Evolutionary conservation across 805 yeast species (phyloP), one percentile per base, ranked within the genome.

Genomic region (Yamadazyma scolyti): DNA sequence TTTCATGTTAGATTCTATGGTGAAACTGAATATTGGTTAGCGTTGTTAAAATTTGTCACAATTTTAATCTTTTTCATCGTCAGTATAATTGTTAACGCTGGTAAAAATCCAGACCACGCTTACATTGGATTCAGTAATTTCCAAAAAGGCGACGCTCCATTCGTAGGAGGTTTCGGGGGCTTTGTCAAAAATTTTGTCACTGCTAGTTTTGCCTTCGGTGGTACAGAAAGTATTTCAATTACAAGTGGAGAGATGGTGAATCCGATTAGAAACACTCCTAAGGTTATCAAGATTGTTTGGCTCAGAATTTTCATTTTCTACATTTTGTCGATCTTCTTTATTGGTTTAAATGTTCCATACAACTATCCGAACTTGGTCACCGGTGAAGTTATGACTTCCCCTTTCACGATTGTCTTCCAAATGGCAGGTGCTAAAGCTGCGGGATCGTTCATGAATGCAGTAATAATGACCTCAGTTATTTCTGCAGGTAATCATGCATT

Each of bases 401-500:
- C 71, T 9, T 65, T 64, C 41, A 66, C 68, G 16, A 56, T 65
- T 41, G 65, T 64, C 12, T 64, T 65, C 43, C 62, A 58, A 40
- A 52, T 59, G 52, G 67, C 56, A 7, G 71, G 71, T 16, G 65
- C 68, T 17, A 52, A 54, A 31, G 70, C 57, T 19, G 63, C 53
- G 32, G 69, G 67, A 12, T 51, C 63, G 15, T 65, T 62, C 40
- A 62, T 65, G 64, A 75, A 75, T 51, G 79, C 76, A 2, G 73
- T 75, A 18, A 73, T 75, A 38, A 46, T 75, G 53, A 69, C 76
- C 5, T 68, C 79, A 11, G 71, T 74, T 19, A 54, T 75, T 33
- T 71, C 78, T 21, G 76, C 76, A 18, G 74, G 77, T 40, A 73
- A 73, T 46, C 75, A 71, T 38, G 75, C 75, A 4, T 52, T 73